phyloP scores from a whole-genome alignment of 2,329 filamentous ascomycete species.

The Ophiocordyceps unilateralis region DNA sequence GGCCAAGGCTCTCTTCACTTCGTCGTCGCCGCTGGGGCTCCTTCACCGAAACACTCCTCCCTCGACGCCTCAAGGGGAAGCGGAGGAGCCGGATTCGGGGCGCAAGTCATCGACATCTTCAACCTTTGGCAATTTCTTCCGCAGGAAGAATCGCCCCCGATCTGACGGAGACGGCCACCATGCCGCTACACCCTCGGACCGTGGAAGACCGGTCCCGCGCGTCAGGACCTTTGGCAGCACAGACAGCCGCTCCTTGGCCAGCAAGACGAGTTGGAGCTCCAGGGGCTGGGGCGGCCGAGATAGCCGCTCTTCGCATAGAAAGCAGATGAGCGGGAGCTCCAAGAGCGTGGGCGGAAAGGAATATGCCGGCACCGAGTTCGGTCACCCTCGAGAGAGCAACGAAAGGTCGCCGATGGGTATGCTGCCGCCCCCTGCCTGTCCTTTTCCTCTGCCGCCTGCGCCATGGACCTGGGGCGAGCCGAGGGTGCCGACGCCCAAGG shows the following conservation, averaged over 20 bases:
- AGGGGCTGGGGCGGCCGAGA: background rate
- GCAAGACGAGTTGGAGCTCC: background rate
- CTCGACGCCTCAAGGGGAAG: constrained; percentile 1
- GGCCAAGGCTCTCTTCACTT: background rate
- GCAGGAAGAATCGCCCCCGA: constrained; percentile 9
- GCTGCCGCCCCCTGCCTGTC: constrained; percentile 1
- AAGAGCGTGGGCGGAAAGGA: constrained; percentile 1
- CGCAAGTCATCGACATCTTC: constrained; percentile 7
- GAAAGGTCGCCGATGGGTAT: background rate
- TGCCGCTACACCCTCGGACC: background rate
- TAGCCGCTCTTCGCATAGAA: background rate
- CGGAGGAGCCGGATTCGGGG: background rate
- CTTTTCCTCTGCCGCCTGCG: constrained; percentile 4
- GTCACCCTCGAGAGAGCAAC: too few species aligned
- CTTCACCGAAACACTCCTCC: constrained; percentile 2
- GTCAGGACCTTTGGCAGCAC: background rate
- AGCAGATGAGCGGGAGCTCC: background rate
- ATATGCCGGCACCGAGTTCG: too few species aligned
- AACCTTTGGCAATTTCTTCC: constrained; percentile 9
- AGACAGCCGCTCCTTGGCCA: background rate
- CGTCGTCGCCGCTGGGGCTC: background rate
- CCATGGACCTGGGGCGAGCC: constrained; percentile 8
- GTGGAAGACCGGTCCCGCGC: background rate
- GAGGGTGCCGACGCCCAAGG: constrained; percentile 8
- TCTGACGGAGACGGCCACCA: background rate